Conservation (phyloP, 768 basidiomycete genomes). For the Suillus sp. region DNA sequence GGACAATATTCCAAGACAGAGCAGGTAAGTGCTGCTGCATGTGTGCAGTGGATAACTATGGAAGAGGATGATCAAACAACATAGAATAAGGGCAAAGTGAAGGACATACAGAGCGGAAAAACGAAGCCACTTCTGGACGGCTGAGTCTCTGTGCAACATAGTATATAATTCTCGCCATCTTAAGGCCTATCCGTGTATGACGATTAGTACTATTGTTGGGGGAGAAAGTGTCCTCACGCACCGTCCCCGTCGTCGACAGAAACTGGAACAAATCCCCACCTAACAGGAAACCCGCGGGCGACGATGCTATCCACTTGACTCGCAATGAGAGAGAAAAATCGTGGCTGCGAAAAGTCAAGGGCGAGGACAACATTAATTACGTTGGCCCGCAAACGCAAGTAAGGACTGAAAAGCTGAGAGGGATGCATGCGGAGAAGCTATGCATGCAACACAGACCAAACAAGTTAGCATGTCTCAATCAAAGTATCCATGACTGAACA, state of each 20-base stretch:
- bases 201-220: neutral
- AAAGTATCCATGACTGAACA: neutral
- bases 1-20: slow-evolving; percentile 48
- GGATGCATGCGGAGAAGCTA: slow-evolving; percentile 30
- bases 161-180: slow-evolving; percentile 75
- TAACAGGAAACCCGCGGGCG: slow-evolving; percentile 68
- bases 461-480: slow-evolving; percentile 6
- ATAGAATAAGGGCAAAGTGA: slow-evolving; percentile 4
- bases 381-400: slow-evolving; percentile 77
- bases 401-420: slow-evolving; percentile 69
- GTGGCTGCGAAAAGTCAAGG: slow-evolving; percentile 72
- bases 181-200: slow-evolving; percentile 42
- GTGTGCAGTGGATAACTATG: slow-evolving; percentile 43
- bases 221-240: slow-evolving; percentile 22
- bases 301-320: slow-evolving; percentile 71
- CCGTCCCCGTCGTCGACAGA: slow-evolving; percentile 51
- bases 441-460: slow-evolving; percentile 11
- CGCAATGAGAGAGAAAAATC: slow-evolving; percentile 62
- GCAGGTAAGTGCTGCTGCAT: slow-evolving; percentile 32
- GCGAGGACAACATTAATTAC: slow-evolving; percentile 82
- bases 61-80: slow-evolving; percentile 6
- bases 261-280: slow-evolving; percentile 85
- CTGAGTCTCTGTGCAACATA: slow-evolving; percentile 68
- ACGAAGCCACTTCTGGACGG: slow-evolving; percentile 58
- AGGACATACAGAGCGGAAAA: slow-evolving; percentile 2